Conservation (phyloP, 495 filamentous ascomycete genomes). For the Daldinia vernicosa region DNA sequence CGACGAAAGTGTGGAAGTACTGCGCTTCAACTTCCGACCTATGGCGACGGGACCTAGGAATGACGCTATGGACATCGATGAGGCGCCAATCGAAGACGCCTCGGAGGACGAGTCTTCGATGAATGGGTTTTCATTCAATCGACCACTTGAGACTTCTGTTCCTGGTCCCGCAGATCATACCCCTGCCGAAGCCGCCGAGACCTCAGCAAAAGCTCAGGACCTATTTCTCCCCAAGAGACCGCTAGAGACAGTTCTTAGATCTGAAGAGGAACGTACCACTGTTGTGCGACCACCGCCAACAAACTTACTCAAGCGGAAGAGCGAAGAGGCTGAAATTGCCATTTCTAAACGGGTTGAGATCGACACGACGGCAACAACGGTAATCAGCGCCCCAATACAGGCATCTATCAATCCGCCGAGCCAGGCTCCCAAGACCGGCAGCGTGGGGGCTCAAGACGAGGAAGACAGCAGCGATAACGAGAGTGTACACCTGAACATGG, state of each 20-base stretch:
- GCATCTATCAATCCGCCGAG: constrained; percentile 6
- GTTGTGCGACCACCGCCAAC: constrained; percentile 17
- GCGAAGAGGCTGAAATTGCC: constrained; percentile 41
- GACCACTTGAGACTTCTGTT: constrained; percentile 13
- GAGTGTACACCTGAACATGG: constrained; percentile 54
- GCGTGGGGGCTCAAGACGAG: neutral
- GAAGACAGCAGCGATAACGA: constrained; percentile 47
- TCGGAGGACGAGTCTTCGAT: constrained; percentile 16
- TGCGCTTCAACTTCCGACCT: constrained; percentile 69
- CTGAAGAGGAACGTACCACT: constrained; percentile 30
- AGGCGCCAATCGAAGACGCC: constrained; percentile 39
- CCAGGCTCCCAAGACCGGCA: constrained; percentile 3
- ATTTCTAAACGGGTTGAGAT: constrained; percentile 43
- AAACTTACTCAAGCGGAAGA: constrained; percentile 56
- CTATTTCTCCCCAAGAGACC: constrained; percentile 30
- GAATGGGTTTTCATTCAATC: constrained; percentile 36
- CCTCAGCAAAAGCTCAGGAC: constrained; percentile 15
- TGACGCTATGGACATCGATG: constrained; percentile 39
- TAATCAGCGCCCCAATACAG: neutral
- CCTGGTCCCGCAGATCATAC: neutral
- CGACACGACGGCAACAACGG: constrained; percentile 16
- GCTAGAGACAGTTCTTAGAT: constrained; percentile 24
- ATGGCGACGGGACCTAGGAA: constrained; percentile 46
- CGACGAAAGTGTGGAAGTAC: constrained; percentile 71
- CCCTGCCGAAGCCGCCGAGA: neutral